These are phyloP conservation scores for Oxyria digyna DNA, from an alignment of 148 eudicot genomes.

Conservation along the genomic window DNA sequence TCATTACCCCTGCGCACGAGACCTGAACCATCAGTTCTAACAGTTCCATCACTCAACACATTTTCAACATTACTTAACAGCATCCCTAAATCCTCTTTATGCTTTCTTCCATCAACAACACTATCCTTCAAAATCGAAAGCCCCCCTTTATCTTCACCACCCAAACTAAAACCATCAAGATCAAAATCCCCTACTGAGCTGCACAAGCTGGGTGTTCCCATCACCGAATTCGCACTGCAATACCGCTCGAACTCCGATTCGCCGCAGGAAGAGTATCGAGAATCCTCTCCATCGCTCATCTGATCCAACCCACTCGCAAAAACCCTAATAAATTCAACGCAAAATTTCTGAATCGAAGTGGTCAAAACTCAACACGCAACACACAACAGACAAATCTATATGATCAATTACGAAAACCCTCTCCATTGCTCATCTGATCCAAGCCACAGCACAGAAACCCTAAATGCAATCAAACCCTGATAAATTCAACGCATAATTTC, in stretches of 20 bases:
- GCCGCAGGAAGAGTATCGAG: conserved; percentile 73
- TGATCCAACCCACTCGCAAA: background rate
- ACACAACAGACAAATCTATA: background rate
- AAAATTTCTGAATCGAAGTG: background rate
- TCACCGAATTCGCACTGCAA: conserved; percentile 81
- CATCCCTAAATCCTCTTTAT: conserved; percentile 21
- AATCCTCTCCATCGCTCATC: conserved; percentile 16
- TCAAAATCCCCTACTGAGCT: conserved; percentile 30
- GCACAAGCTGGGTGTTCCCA: conserved; percentile 89
- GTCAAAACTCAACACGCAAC: too few relatives aligned
- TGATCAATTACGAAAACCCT: background rate
- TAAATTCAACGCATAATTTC: background rate
- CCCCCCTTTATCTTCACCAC: conserved; percentile 18
- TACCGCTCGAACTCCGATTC: conserved; percentile 90
- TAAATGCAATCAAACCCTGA: background rate
- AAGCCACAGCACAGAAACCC: background rate
- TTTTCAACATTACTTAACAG: conserved; percentile 24
- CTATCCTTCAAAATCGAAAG: background rate
- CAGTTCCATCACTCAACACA: conserved; percentile 22
- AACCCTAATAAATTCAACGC: background rate
- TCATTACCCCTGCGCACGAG: conserved; percentile 7
- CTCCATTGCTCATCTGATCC: conserved; percentile 9
- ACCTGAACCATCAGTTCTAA: conserved; percentile 8
- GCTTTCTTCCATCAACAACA: conserved; percentile 11
- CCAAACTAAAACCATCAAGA: conserved; percentile 36